Percentiles rank a stretch among this genome's conserved stretches.
These are phyloP conservation scores for Fusarium sp. DNA, from an alignment of 2,329 filamentous ascomycete genomes.

Conservation along the genomic window DNA sequence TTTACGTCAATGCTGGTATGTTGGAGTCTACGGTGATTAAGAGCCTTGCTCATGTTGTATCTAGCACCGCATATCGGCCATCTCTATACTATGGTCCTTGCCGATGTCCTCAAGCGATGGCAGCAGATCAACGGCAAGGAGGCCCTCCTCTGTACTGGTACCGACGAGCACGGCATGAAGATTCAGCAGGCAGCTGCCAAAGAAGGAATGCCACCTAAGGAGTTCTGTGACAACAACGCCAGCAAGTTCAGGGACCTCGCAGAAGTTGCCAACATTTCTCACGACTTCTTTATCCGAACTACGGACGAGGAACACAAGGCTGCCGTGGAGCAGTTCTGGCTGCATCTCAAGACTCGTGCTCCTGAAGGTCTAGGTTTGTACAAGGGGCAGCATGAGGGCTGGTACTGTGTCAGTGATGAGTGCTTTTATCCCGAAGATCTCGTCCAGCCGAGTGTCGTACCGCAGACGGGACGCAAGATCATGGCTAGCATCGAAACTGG, in stretches of 20 bases:
- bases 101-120: slow-evolving; percentile 95
- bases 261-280: slow-evolving; percentile 73
- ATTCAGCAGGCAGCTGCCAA: slow-evolving; percentile 86
- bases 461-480: slow-evolving; percentile 83
- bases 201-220: slow-evolving; percentile 77
- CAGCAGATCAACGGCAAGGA: slow-evolving; percentile 78
- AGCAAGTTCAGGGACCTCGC: slow-evolving; percentile 84
- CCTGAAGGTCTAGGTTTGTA: slow-evolving; percentile 81
- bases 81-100: slow-evolving; percentile 90
- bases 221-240: slow-evolving; percentile 90
- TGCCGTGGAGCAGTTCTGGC: slow-evolving; percentile 92
- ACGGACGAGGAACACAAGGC: slow-evolving; percentile 85
- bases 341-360: slow-evolving; percentile 69
- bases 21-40: not conserved
- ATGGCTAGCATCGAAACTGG: slow-evolving; percentile 89
- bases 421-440: slow-evolving; percentile 88
- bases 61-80: slow-evolving; percentile 93
- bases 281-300: slow-evolving; percentile 93
- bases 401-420: slow-evolving; percentile 98
- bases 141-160: slow-evolving; percentile 87
- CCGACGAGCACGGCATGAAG: slow-evolving; percentile 98
- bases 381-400: slow-evolving; percentile 87
- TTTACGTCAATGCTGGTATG: slow-evolving; percentile 95
- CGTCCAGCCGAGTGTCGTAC: slow-evolving; percentile 80
- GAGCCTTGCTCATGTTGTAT: not conserved